Evolutionary conservation across 805 yeast genomes (phyloP).

Genomic region (Saturnispora diversa): DNA sequence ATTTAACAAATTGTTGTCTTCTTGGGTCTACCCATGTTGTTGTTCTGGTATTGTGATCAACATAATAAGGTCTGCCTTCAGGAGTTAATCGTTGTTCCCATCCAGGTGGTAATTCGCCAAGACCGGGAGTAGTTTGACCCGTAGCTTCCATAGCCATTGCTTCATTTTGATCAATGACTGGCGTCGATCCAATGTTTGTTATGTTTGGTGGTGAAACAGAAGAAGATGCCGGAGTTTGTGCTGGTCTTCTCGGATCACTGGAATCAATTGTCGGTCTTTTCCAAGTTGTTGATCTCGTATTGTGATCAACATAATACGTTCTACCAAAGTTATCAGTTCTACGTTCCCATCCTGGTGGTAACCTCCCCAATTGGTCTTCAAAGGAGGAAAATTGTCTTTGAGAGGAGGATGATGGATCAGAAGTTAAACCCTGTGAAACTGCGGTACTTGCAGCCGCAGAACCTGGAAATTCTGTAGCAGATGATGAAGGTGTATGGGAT

Average conservation of each 20-base stretch:
- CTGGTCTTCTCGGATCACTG: constrained; percentile 51
- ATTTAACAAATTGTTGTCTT: constrained; percentile 95
- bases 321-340: constrained; percentile 96
- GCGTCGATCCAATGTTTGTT: constrained; percentile 38
- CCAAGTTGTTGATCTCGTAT: constrained; percentile 98
- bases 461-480: constrained; percentile 9
- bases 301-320: constrained; percentile 96
- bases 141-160: constrained; percentile 53
- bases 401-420: constrained; percentile 19
- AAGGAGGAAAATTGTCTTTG: constrained; percentile 77
- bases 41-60: constrained; percentile 98
- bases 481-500: constrained; percentile 4
- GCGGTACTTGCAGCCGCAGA: constrained; percentile 18
- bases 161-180: constrained; percentile 15
- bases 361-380: constrained; percentile 92
- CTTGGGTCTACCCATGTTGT: constrained; percentile 99
- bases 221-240: constrained; percentile 30
- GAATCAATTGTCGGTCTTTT: constrained; percentile 85
- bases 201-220: constrained; percentile 34
- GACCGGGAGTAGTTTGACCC: constrained; percentile 88
- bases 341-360: constrained; percentile 99
- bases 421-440: no score
- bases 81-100: constrained; percentile 99
- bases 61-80: constrained; percentile 97
- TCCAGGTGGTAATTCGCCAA: constrained; percentile 96